Evolutionary conservation across 163 green algal genomes (phyloP).

Genomic region (Chlamydomonas reinhardtii): DNA sequence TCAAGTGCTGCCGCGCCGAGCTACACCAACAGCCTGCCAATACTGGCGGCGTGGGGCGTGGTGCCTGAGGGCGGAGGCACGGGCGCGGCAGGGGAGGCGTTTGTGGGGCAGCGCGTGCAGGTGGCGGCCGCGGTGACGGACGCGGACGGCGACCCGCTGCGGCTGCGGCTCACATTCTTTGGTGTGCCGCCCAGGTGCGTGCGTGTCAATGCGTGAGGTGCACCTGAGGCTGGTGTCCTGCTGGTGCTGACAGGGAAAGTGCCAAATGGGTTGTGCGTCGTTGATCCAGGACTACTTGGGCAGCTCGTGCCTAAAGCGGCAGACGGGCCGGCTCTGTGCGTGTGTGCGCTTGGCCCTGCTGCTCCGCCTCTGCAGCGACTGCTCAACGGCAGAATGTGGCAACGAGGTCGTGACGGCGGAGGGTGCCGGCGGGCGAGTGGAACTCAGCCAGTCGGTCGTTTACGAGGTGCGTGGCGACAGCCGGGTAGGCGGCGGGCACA

Average conservation of each 20-base stretch:
- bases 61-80: neutral
- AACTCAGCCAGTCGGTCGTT: neutral
- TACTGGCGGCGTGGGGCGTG: neutral
- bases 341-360: too few species aligned
- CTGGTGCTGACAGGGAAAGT: too few species aligned
- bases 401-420: neutral
- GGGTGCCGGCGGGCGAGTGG: neutral
- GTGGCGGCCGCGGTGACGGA: neutral
- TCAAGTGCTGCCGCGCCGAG: neutral
- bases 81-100: slow-evolving; percentile 33
- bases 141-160: slow-evolving; percentile 18
- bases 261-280: too few species aligned
- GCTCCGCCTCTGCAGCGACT: neutral
- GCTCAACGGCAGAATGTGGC: neutral
- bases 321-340: too few species aligned
- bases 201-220: neutral
- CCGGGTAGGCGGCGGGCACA: too few species aligned
- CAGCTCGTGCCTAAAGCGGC: too few species aligned
- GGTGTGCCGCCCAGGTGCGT: slow-evolving; percentile 28
- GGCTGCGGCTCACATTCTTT: slow-evolving; percentile 14
- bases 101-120: slow-evolving; percentile 19
- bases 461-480: neutral
- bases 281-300: too few species aligned
- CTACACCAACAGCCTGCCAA: slow-evolving; percentile 5
- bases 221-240: too few species aligned